Base-by-base conservation (phyloP, 768 basidiomycete genomes). In the Hemileccinum rubropunctum region DNA sequence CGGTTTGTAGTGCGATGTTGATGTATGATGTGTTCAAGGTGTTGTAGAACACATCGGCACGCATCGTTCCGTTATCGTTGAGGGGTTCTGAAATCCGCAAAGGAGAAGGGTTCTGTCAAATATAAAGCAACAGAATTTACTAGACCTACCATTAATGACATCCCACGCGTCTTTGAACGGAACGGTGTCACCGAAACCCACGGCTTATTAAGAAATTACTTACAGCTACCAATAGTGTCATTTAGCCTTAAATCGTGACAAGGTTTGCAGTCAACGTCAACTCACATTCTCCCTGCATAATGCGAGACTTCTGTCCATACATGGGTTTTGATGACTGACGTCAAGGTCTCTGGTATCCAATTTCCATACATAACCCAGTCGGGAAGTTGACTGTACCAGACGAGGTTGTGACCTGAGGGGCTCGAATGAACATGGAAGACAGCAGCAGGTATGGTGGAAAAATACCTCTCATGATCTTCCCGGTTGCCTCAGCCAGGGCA, bases 21-120 rank as follows among this genome's bases (percentile, higher is more conserved):
- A 84, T 74, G 64, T 73, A 83, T n/a, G 63, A 58, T 6, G 72
- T 67, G n/a, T 76, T 75, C 21, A 76, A 70, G 3, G 74, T 75
- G 53, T 73, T 72, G 67, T 71, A 81, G 69, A 82, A 84, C 14
- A 84, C 73, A 45, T 74, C 67, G 17, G 66, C 47, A 37, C 81
- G 76, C 65, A 70, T 80, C 9, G 78, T 80, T 17, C 83, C 82
- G 55, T 83, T 73, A 28, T 83, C 82, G 55, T 82, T 79, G 69
- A 62, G 35, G 27, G 60, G 50, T 37, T 62, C 57, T 59, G 27
- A 26, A 17, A 42, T 17, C 9, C 32, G 11, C 38, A 36, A 27
- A 35, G 21, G 30, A 20, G 4, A 11, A 23, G 33, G 17, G 30
- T 26, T 32, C 9, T 13, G 8, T 45, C 18, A 52, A 30, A 44